Conservation (phyloP, 1,139 yeast genomes). For the Suhomyces bolitotheri region DNA sequence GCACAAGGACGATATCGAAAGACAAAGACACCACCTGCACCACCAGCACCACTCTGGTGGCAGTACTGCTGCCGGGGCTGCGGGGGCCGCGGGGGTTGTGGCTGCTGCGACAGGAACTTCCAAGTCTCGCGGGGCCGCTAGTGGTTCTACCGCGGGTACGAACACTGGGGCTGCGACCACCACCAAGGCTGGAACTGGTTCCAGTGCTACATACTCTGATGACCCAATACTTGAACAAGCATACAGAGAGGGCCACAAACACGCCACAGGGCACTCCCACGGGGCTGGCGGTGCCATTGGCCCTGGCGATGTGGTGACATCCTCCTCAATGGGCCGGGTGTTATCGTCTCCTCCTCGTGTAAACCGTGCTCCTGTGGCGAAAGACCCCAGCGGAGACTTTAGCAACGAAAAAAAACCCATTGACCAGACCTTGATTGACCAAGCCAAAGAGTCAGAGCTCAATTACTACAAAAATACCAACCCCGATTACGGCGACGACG, state of each 20-base stretch:
- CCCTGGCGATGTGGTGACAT: slow-evolving; percentile 13
- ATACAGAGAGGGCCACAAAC: slow-evolving; percentile 27
- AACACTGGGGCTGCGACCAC: neutral
- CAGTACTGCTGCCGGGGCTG: neutral
- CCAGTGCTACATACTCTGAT: slow-evolving; percentile 2
- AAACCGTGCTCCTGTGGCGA: slow-evolving; percentile 30
- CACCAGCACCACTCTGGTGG: neutral
- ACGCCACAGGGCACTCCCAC: neutral
- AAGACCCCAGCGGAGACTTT: slow-evolving; percentile 34
- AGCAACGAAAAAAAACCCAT: slow-evolving; percentile 34
- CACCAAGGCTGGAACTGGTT: slow-evolving; percentile 8
- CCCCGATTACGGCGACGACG: slow-evolving; percentile 33
- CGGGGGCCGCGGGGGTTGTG: neutral
- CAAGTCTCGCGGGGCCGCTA: neutral
- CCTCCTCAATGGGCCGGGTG: slow-evolving; percentile 33
- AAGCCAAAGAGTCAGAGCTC: slow-evolving; percentile 1
- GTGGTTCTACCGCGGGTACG: neutral
- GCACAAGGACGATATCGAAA: neutral
- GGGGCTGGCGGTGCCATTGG: neutral
- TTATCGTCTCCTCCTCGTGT: slow-evolving; percentile 34
- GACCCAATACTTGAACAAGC: slow-evolving; percentile 16
- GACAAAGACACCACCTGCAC: neutral
- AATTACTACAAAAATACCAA: slow-evolving; percentile 20
- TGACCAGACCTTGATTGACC: slow-evolving; percentile 23
- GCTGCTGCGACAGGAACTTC: neutral